These are phyloP conservation scores for Escovopsis sp. DNA, from an alignment of 2,329 filamentous ascomycete species.

Conservation along the genomic window DNA sequence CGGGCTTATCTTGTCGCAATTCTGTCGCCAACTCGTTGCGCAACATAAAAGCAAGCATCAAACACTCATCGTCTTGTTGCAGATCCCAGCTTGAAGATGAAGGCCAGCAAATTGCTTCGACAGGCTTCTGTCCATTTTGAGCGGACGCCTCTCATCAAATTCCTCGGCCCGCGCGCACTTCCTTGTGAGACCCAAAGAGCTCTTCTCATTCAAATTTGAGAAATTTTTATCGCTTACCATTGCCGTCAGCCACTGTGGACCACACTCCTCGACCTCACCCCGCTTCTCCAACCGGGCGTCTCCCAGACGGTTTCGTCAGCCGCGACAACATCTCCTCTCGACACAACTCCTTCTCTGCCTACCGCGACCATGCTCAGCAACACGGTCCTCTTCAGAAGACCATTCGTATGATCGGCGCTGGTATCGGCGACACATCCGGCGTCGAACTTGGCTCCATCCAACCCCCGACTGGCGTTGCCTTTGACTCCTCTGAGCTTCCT, in stretches of 20 bases:
- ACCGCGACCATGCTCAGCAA: slow-evolving; percentile 65
- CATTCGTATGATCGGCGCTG: slow-evolving; percentile 24
- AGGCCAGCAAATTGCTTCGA: slow-evolving; percentile 40
- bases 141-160: slow-evolving; percentile 47
- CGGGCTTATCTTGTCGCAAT: too few relatives aligned
- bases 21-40: too few relatives aligned
- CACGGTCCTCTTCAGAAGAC: slow-evolving; percentile 58
- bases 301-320: slow-evolving; percentile 39
- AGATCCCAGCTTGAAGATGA: slow-evolving; percentile 25
- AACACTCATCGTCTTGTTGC: too few relatives aligned
- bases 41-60: too few relatives aligned
- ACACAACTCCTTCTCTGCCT: slow-evolving; percentile 55
- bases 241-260: slow-evolving; percentile 47
- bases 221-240: neutral
- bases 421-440: slow-evolving; percentile 50
- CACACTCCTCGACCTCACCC: slow-evolving; percentile 62
- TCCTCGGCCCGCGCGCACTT: slow-evolving; percentile 44
- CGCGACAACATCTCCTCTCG: slow-evolving; percentile 19
- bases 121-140: slow-evolving; percentile 44
- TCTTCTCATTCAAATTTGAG: neutral
- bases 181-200: slow-evolving; percentile 27
- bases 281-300: slow-evolving; percentile 48
- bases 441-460: slow-evolving; percentile 57
- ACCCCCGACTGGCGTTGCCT: slow-evolving; percentile 60
- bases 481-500: slow-evolving; percentile 82